phyloP scores from a whole-genome alignment of 805 yeast genomes.

The Babjeviella inositovora region DNA sequence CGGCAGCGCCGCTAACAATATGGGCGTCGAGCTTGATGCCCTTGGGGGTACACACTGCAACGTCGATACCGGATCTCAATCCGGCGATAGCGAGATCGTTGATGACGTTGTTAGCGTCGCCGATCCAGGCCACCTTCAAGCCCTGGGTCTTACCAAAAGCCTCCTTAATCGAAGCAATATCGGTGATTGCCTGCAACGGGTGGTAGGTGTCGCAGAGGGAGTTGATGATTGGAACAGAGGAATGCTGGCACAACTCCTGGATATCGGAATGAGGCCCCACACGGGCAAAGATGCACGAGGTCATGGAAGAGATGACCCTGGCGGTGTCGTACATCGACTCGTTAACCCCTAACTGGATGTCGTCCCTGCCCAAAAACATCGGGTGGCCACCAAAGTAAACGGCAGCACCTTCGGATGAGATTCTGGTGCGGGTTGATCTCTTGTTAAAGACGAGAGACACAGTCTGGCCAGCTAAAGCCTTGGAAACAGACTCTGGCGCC shows the following conservation, averaged over 20 bases:
- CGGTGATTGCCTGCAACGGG: conserved; percentile 93
- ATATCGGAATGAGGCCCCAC: conserved; percentile 80
- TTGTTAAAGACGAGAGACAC: conserved; percentile 77
- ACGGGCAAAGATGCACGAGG: conserved; percentile 93
- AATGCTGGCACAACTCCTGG: conserved; percentile 57
- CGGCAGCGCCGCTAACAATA: conserved; percentile 36
- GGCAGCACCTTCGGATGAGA: conserved; percentile 90
- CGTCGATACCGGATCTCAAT: conserved; percentile 68
- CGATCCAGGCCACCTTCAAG: conserved; percentile 85
- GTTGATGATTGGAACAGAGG: conserved; percentile 83
- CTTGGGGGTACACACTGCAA: conserved; percentile 73
- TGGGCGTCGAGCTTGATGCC: conserved; percentile 45
- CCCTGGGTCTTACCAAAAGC: conserved; percentile 40
- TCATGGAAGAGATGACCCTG: conserved; percentile 85
- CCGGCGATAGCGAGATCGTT: conserved; percentile 88
- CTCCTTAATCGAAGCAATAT: conserved; percentile 75
- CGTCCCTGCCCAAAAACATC: conserved; percentile 92
- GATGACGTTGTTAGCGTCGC: conserved; percentile 91
- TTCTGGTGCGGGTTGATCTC: conserved; percentile 89
- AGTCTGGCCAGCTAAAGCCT: conserved; percentile 61
- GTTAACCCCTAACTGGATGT: conserved; percentile 91
- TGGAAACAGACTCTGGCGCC: conserved; percentile 18
- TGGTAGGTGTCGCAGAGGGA: conserved; percentile 88
- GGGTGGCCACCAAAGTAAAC: conserved; percentile 90
- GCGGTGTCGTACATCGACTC: conserved; percentile 85